Conservation (phyloP, 1,139 yeast genomes). For the Diutina mesorugosa region DNA sequence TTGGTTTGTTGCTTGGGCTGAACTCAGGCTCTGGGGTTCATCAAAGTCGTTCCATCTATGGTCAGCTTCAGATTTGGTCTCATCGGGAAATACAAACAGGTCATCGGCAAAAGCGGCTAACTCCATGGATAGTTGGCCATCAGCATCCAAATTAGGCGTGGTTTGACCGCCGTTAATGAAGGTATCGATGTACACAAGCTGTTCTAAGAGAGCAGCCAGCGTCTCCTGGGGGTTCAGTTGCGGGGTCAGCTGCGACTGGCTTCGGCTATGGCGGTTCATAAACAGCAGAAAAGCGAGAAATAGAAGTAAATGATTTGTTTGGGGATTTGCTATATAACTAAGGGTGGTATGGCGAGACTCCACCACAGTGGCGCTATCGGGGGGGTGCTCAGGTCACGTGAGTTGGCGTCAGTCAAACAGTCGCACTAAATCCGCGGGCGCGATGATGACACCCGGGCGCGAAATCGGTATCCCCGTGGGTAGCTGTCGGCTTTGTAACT, state of each 20-base stretch:
- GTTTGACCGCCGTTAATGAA: slow-evolving; percentile 28
- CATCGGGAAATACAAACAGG: slow-evolving; percentile 65
- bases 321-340: background rate
- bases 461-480: too few relatives aligned
- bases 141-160: slow-evolving; percentile 36
- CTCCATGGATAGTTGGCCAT: slow-evolving; percentile 59
- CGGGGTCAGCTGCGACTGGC: background rate
- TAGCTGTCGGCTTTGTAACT: too few relatives aligned
- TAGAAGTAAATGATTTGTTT: background rate
- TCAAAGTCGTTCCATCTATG: slow-evolving; percentile 1
- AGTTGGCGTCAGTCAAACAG: background rate
- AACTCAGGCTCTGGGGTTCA: background rate
- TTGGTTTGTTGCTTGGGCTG: background rate
- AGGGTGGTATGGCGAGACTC: background rate
- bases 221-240: slow-evolving; percentile 15
- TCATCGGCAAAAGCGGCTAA: slow-evolving; percentile 75
- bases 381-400: background rate
- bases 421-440: too few relatives aligned
- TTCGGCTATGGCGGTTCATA: background rate
- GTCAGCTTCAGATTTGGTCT: slow-evolving; percentile 27
- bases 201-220: slow-evolving; percentile 60
- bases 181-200: slow-evolving; percentile 64
- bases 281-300: background rate
- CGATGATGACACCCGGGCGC: background rate
- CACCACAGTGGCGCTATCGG: background rate